Conservation (phyloP, 2,329 filamentous ascomycete genomes). For the Aspergillus arachidicola region DNA sequence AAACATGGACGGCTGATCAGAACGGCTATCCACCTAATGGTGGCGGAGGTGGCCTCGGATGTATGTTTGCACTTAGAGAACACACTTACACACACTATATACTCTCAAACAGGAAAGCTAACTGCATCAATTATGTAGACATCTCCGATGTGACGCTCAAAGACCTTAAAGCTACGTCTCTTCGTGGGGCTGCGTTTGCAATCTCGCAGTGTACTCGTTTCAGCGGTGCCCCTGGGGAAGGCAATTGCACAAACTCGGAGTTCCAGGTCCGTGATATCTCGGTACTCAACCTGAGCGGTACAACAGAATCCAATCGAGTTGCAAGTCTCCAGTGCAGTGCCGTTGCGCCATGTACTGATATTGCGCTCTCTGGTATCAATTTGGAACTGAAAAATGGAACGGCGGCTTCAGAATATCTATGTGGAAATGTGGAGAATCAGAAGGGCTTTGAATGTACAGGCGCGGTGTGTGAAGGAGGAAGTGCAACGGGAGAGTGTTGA, state of each 20-base stretch:
- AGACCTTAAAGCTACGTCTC: slow-evolving; percentile 33
- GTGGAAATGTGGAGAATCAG: slow-evolving; percentile 26
- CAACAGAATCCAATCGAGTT: slow-evolving; percentile 20
- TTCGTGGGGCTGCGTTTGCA: slow-evolving; percentile 34
- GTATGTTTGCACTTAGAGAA: slow-evolving; percentile 39
- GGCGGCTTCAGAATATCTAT: slow-evolving; percentile 24
- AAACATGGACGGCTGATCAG: slow-evolving; percentile 60
- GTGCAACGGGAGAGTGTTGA: slow-evolving; percentile 38
- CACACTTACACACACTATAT: not conserved
- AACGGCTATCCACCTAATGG: slow-evolving; percentile 60
- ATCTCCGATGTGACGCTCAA: slow-evolving; percentile 40
- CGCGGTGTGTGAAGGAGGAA: slow-evolving; percentile 19
- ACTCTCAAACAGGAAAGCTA: not conserved
- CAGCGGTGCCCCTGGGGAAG: slow-evolving; percentile 30
- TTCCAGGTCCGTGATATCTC: slow-evolving; percentile 44
- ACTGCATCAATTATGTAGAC: slow-evolving; percentile 14
- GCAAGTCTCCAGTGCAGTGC: slow-evolving; percentile 37
- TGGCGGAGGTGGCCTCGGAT: slow-evolving; percentile 58
- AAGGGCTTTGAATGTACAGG: slow-evolving; percentile 32
- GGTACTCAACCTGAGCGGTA: slow-evolving; percentile 23
- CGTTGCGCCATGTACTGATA: slow-evolving; percentile 29
- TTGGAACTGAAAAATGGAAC: slow-evolving; percentile 25
- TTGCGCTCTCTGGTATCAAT: slow-evolving; percentile 22
- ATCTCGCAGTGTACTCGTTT: slow-evolving; percentile 47
- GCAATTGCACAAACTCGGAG: slow-evolving; percentile 43